Conservation (phyloP, 148 eudicot genomes). For the Nepenthes gracilis region DNA sequence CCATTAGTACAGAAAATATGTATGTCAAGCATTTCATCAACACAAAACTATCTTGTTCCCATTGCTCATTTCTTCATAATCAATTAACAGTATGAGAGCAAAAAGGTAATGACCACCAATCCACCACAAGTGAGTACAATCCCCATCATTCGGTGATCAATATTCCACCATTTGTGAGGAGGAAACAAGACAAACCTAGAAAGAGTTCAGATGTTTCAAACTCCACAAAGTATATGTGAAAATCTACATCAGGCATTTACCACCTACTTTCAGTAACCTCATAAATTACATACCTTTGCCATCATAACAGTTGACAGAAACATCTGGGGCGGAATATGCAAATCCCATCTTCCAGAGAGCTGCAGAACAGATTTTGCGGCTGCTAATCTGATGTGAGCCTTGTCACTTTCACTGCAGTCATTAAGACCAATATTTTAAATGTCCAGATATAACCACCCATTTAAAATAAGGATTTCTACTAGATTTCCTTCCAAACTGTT, state of each 20-base stretch:
- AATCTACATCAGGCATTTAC: not conserved
- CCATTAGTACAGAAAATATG: too few species aligned
- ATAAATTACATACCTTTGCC: conserved; percentile 52
- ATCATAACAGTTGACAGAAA: conserved; percentile 51
- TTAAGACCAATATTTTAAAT: conserved; percentile 4
- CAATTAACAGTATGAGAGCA: not conserved
- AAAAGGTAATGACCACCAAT: too few species aligned
- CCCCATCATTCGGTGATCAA: too few species aligned
- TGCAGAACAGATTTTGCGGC: conserved; percentile 81
- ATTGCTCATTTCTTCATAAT: too few species aligned
- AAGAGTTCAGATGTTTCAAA: not conserved
- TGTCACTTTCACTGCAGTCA: conserved; percentile 49
- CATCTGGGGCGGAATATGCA: conserved; percentile 60
- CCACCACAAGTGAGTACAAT: too few species aligned
- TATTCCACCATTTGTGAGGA: too few species aligned
- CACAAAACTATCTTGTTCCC: too few species aligned
- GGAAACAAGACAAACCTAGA: too few species aligned
- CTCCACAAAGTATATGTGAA: too few species aligned
- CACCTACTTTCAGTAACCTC: not conserved
- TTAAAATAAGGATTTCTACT: too few species aligned
- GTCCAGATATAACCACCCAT: too few species aligned
- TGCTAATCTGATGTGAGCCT: conserved; percentile 52
- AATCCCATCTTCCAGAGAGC: conserved; percentile 90
- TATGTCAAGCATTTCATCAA: too few species aligned
- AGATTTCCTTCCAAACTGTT: not conserved